Evolutionary conservation across 106 monocot species (phyloP).

Genomic region (Dendrobium officinale): DNA sequence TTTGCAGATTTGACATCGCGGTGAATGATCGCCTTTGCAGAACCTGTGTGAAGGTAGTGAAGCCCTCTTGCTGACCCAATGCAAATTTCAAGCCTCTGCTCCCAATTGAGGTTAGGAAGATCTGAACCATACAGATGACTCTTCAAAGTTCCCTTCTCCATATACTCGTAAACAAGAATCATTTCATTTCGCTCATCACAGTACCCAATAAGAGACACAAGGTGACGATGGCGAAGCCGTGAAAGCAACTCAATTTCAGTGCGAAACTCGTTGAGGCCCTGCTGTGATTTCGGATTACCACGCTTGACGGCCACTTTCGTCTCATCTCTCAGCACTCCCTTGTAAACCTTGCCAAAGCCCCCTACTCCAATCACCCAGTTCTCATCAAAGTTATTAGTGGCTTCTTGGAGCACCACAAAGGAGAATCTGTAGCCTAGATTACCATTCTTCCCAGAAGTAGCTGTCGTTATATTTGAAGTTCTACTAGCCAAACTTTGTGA

Average conservation of each 20-base stretch:
- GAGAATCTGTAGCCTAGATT: conserved; percentile 45
- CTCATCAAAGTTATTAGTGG: conserved; percentile 66
- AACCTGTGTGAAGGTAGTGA: conserved; percentile 71
- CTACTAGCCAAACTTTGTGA: conserved; percentile 28
- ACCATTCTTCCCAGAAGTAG: conserved; percentile 32
- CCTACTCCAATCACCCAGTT: conserved; percentile 69
- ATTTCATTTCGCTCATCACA: conserved; percentile 70
- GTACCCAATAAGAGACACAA: conserved; percentile 68
- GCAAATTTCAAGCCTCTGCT: conserved; percentile 58
- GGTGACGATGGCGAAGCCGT: conserved; percentile 58
- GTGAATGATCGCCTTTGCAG: conserved; percentile 64
- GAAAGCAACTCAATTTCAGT: conserved; percentile 75
- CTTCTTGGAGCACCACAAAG: conserved; percentile 49
- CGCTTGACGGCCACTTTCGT: conserved; percentile 61
- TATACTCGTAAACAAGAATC: conserved; percentile 78
- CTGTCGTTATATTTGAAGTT: conserved; percentile 15
- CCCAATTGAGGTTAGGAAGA: conserved; percentile 49
- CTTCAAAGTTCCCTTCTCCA: conserved; percentile 66
- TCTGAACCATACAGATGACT: conserved; percentile 65
- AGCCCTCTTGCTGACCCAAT: conserved; percentile 71
- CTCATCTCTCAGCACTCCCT: conserved; percentile 48
- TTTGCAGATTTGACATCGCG: conserved; percentile 75
- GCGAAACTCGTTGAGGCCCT: conserved; percentile 66
- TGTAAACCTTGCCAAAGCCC: conserved; percentile 80
- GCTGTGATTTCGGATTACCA: conserved; percentile 58